A percentile compares a stretch with the other conserved stretches of the same genome.
These are phyloP conservation scores for Sugiyamaella castrensis DNA, from an alignment of 1,139 yeast species.

Conservation along the genomic window DNA sequence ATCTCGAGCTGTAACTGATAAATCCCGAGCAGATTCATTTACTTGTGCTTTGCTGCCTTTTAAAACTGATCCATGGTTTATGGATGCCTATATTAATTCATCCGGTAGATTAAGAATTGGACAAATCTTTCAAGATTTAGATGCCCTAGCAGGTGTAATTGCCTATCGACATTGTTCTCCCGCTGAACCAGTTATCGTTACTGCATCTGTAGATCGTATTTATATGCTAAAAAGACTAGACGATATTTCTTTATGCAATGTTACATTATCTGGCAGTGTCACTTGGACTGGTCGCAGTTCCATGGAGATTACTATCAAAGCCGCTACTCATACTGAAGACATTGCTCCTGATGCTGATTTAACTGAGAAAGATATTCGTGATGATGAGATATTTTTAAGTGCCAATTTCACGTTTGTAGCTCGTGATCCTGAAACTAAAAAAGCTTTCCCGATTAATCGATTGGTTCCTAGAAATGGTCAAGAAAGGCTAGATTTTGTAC, in stretches of 20 bases:
- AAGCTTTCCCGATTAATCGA: slow-evolving; percentile 79
- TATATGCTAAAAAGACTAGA: slow-evolving; percentile 84
- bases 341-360: slow-evolving; percentile 34
- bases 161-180: slow-evolving; percentile 86
- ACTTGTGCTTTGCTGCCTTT: slow-evolving; percentile 73
- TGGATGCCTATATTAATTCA: slow-evolving; percentile 86
- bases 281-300: slow-evolving; percentile 94
- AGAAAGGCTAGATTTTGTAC: slow-evolving; percentile 79
- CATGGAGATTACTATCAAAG: slow-evolving; percentile 91
- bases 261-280: slow-evolving; percentile 80
- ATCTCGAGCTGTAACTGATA: slow-evolving; percentile 67
- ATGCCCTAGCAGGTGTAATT: slow-evolving; percentile 83
- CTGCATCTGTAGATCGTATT: slow-evolving; percentile 91
- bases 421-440: slow-evolving; percentile 84
- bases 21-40: slow-evolving; percentile 73
- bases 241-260: slow-evolving; percentile 69
- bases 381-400: slow-evolving; percentile 61
- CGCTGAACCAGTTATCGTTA: slow-evolving; percentile 88
- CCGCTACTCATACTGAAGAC: slow-evolving; percentile 65
- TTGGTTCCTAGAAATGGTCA: slow-evolving; percentile 67
- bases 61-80: slow-evolving; percentile 74
- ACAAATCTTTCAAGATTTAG: slow-evolving; percentile 86
- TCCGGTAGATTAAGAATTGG: slow-evolving; percentile 88
- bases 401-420: slow-evolving; percentile 96
- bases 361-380: slow-evolving; percentile 42